Percentiles rank a stretch among this genome's conserved stretches.
phyloP scores from a whole-genome alignment of 257 asterid genomes.

The Striga asiatica region DNA sequence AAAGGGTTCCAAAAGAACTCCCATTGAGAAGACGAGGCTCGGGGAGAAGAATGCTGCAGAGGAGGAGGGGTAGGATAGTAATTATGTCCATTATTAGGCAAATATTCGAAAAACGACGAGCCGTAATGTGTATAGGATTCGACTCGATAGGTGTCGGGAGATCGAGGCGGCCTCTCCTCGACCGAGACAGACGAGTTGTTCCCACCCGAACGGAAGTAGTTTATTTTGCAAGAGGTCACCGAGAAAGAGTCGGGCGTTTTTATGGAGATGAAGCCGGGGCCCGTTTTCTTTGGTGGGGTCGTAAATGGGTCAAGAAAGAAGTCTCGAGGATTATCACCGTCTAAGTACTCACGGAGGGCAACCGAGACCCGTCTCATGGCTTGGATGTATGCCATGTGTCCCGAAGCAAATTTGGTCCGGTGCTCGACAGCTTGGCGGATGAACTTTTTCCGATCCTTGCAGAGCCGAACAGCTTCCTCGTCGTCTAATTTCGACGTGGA shows the following conservation, averaged over 20 bases:
- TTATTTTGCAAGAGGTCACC: conserved; percentile 37
- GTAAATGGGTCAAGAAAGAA: conserved; percentile 44
- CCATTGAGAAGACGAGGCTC: conserved; percentile 54
- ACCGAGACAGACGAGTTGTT: conserved; percentile 62
- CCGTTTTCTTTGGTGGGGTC: conserved; percentile 41
- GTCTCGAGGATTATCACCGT: conserved; percentile 78
- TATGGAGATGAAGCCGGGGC: conserved; percentile 58
- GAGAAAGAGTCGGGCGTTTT: conserved; percentile 60
- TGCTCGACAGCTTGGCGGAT: conserved; percentile 86
- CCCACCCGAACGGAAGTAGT: conserved; percentile 60
- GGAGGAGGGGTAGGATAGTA: conserved; percentile 57
- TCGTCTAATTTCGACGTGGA: conserved; percentile 85
- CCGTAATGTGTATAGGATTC: conserved; percentile 56
- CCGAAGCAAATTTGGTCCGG: conserved; percentile 58
- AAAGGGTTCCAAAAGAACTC: conserved; percentile 98
- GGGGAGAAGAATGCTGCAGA: conserved; percentile 35
- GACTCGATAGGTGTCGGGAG: conserved; percentile 69
- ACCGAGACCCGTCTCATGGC: conserved; percentile 80
- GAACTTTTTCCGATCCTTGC: conserved; percentile 83
- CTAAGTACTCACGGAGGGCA: conserved; percentile 78
- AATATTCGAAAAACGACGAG: conserved; percentile 41
- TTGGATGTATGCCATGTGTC: conserved; percentile 76
- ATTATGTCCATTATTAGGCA: neutral
- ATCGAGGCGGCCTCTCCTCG: conserved; percentile 67
- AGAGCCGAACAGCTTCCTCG: conserved; percentile 82